phyloP scores from a whole-genome alignment of 441 rosid species.

The Flueggea neowawraea region DNA sequence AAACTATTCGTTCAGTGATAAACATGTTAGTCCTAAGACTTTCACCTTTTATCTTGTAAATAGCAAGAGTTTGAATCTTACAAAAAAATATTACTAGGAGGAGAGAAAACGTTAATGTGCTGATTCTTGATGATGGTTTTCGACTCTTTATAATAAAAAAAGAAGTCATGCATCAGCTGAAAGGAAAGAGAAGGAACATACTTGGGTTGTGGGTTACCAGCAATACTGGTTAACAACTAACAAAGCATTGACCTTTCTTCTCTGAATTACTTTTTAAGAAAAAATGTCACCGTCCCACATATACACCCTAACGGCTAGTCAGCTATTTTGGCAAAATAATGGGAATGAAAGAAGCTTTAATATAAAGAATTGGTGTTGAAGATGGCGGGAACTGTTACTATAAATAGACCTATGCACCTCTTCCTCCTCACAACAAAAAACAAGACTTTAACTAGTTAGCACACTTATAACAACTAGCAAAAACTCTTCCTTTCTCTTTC shows the following conservation, averaged over 20 bases:
- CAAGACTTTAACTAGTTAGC: slow-evolving; percentile 6
- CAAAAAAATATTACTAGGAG: no score
- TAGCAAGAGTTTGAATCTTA: no score
- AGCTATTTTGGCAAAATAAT: slow-evolving; percentile 5
- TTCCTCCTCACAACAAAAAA: slow-evolving; percentile 16
- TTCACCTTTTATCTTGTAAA: no score
- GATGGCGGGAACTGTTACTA: slow-evolving; percentile 41
- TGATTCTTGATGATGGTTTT: no score
- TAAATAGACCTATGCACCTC: slow-evolving; percentile 25
- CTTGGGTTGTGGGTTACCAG: background rate
- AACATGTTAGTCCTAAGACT: no score
- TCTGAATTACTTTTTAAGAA: background rate
- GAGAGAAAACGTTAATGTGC: no score
- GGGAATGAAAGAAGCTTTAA: slow-evolving; percentile 4
- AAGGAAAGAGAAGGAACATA: no score
- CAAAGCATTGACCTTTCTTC: background rate
- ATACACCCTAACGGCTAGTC: slow-evolving; percentile 20
- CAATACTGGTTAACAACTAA: background rate
- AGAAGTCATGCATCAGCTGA: slow-evolving; percentile 16
- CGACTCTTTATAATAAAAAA: background rate
- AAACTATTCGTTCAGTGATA: no score
- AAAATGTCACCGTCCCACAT: slow-evolving; percentile 29
- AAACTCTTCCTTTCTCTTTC: slow-evolving; percentile 4
- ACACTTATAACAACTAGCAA: background rate
- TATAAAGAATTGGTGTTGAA: slow-evolving; percentile 26